These are phyloP conservation scores for Candida caryicola DNA, from an alignment of 805 yeast genomes.

Conservation along the genomic window DNA sequence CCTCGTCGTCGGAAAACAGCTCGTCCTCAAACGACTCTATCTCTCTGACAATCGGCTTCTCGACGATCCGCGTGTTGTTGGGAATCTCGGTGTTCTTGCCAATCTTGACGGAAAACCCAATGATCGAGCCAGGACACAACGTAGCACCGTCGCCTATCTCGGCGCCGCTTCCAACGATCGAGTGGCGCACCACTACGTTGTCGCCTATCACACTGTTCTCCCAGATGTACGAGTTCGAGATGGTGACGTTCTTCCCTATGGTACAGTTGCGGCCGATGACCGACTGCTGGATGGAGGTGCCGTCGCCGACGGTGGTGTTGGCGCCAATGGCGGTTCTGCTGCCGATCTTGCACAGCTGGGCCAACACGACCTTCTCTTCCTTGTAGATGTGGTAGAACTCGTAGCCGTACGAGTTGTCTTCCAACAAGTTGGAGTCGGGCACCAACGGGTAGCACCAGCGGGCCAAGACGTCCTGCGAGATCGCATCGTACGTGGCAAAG, in stretches of 20 bases:
- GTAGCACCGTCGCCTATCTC: conserved; percentile 49
- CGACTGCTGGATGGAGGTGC: conserved; percentile 61
- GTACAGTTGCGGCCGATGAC: conserved; percentile 83
- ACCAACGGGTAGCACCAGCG: conserved; percentile 92
- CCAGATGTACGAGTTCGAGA: conserved; percentile 83
- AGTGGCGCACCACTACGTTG: conserved; percentile 51
- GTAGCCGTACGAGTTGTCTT: conserved; percentile 71
- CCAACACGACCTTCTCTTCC: conserved; percentile 82
- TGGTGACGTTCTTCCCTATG: conserved; percentile 73
- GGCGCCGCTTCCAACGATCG: conserved; percentile 70
- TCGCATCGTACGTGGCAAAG: conserved; percentile 89
- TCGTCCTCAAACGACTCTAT: conserved; percentile 28
- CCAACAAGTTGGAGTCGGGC: conserved; percentile 77
- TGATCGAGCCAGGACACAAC: conserved; percentile 67
- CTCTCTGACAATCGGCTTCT: conserved; percentile 38
- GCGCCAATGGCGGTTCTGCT: conserved; percentile 81
- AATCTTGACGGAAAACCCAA: conserved; percentile 73
- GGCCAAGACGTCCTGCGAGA: conserved; percentile 83
- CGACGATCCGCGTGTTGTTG: conserved; percentile 51
- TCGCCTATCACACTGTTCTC: conserved; percentile 75
- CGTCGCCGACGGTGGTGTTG: conserved; percentile 72
- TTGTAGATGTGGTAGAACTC: conserved; percentile 86
- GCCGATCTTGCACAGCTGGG: conserved; percentile 87
- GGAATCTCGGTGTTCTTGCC: conserved; percentile 52
- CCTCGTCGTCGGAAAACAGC: conserved; percentile 37